Evolutionary conservation across 176 grass and related monocot species (phyloP).

Genomic region (Triticum monococcum): DNA sequence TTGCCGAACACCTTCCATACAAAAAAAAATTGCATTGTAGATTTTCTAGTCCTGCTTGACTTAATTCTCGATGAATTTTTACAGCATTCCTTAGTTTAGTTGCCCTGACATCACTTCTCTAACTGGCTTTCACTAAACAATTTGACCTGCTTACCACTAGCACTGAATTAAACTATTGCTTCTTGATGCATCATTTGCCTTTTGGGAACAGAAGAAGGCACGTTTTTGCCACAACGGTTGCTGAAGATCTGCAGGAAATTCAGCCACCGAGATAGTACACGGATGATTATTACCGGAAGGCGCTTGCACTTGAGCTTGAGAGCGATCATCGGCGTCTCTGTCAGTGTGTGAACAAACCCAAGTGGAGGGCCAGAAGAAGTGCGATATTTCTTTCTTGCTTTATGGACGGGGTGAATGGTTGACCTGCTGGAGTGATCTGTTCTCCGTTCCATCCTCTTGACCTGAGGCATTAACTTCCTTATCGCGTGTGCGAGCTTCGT

Average conservation of each 20-base stretch:
- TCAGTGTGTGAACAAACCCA: background rate
- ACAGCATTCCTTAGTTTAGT: background rate
- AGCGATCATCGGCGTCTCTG: too few relatives aligned
- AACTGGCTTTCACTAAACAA: background rate
- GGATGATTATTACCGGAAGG: background rate
- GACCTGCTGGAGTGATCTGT: background rate
- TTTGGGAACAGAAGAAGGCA: background rate
- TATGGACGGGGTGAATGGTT: background rate
- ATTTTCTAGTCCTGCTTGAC: background rate
- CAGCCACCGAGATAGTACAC: background rate
- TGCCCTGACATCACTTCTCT: background rate
- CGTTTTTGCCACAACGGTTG: background rate
- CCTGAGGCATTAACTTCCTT: background rate
- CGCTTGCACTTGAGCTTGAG: too few relatives aligned
- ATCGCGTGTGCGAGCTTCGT: background rate
- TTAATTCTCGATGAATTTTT: background rate
- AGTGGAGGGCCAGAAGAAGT: background rate
- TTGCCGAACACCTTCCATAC: background rate
- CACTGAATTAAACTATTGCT: background rate
- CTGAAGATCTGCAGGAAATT: slow-evolving; percentile 20
- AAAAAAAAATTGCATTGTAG: background rate
- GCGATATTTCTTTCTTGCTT: background rate
- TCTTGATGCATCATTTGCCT: background rate
- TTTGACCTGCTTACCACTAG: background rate
- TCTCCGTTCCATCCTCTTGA: background rate